phyloP scores from a whole-genome alignment of 2,329 filamentous ascomycete genomes.

The Mycogone perniciosa region DNA sequence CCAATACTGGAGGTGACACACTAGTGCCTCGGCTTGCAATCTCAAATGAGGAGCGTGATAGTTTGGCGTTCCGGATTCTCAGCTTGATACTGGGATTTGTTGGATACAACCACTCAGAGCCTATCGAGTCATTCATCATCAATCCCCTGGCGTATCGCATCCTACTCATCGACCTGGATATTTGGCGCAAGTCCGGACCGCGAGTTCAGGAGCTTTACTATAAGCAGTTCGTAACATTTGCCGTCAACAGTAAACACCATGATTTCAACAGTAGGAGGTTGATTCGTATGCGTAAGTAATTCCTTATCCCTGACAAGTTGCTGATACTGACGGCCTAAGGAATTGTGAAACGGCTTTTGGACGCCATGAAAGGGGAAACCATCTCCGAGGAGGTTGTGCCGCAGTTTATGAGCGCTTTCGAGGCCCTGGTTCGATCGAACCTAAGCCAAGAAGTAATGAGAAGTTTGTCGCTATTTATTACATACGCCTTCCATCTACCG shows the following conservation, averaged over 20 bases:
- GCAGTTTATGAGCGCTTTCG: conserved; percentile 73
- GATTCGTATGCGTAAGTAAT: conserved; percentile 74
- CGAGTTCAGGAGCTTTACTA: conserved; percentile 86
- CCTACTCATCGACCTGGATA: conserved; percentile 84
- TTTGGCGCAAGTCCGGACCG: conserved; percentile 75
- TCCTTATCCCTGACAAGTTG: neutral
- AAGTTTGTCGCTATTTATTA: conserved; percentile 84
- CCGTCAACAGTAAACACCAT: conserved; percentile 82
- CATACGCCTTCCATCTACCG: conserved; percentile 72
- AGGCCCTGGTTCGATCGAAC: conserved; percentile 71
- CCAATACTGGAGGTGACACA: conserved; percentile 24
- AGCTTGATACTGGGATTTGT: conserved; percentile 77
- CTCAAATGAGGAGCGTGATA: conserved; percentile 47
- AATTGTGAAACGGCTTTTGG: conserved; percentile 82
- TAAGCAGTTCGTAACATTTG: conserved; percentile 82
- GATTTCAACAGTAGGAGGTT: conserved; percentile 86
- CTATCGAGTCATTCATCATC: conserved; percentile 85
- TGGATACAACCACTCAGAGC: conserved; percentile 74
- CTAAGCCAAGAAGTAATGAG: conserved; percentile 80
- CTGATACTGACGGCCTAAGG: conserved; percentile 42
- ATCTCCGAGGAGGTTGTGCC: conserved; percentile 66
- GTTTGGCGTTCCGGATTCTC: conserved; percentile 58
- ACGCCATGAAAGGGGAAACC: conserved; percentile 80
- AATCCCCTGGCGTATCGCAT: conserved; percentile 93
- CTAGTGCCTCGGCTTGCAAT: conserved; percentile 37